Evolutionary conservation across 1,284 basidiomycete genomes (phyloP).

Genomic region (Trichosporon coremiiforme): DNA sequence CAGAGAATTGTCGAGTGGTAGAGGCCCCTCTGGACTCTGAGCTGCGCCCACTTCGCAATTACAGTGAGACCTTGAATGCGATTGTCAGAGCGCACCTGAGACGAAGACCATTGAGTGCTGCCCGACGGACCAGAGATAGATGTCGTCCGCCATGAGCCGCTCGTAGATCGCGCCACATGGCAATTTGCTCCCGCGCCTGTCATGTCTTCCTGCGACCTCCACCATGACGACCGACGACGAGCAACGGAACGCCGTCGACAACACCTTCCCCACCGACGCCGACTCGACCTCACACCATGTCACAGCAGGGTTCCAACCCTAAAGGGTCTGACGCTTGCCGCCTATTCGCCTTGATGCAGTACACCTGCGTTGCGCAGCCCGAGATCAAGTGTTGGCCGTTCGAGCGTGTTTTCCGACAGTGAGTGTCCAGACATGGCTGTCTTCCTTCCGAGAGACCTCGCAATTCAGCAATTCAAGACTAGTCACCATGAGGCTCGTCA

Average conservation of each 20-base stretch:
- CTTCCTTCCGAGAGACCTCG: neutral
- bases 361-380: conserved; percentile 24
- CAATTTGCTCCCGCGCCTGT: neutral
- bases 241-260: neutral
- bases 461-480: neutral
- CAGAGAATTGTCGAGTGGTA: neutral
- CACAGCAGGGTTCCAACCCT: neutral
- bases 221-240: neutral
- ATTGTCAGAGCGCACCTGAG: neutral
- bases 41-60: neutral
- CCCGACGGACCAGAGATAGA: neutral
- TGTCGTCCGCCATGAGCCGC: conserved; percentile 1
- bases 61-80: neutral
- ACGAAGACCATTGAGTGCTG: neutral
- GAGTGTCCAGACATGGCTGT: conserved; percentile 15
- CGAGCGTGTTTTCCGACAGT: conserved; percentile 33
- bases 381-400: conserved; percentile 28
- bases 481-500: neutral
- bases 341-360: conserved; percentile 30
- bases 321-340: conserved; percentile 15
- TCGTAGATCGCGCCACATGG: neutral
- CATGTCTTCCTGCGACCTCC: neutral
- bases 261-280: neutral
- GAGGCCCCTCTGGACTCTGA: neutral
- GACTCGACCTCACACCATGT: neutral